Evolutionary conservation across 768 basidiomycete species (phyloP).

Genomic region (Serendipita sp.): DNA sequence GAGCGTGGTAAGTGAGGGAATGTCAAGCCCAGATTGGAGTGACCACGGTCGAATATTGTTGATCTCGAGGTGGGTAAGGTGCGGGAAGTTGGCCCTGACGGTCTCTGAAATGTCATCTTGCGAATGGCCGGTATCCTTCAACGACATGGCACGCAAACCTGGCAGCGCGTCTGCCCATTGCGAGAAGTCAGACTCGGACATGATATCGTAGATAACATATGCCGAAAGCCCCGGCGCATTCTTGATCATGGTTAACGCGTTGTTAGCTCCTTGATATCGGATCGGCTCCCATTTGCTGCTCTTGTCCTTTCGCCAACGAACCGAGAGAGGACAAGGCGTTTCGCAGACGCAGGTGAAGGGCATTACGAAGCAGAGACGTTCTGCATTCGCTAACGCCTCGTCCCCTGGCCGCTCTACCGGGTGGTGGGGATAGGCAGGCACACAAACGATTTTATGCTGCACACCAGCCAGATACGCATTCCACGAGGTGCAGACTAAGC

Average conservation of each 20-base stretch:
- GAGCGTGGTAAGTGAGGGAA: neutral
- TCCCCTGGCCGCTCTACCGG: neutral
- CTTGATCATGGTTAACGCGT: neutral
- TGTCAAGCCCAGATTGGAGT: neutral
- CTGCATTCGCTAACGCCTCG: neutral
- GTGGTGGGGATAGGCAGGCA: neutral
- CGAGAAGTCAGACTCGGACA: neutral
- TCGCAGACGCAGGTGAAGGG: neutral
- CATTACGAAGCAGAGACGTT: neutral
- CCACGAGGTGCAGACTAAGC: neutral
- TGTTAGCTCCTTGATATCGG: neutral
- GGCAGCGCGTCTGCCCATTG: neutral
- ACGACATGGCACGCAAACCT: neutral
- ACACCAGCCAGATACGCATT: neutral
- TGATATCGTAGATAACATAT: neutral
- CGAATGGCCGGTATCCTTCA: neutral
- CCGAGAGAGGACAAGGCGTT: neutral
- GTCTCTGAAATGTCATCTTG: neutral
- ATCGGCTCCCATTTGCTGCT: too few species aligned
- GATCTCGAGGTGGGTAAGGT: neutral
- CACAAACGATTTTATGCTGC: neutral
- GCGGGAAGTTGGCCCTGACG: neutral
- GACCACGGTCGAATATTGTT: neutral
- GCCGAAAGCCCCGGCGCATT: neutral
- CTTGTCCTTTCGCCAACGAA: neutral